These are phyloP conservation scores for Tubosaeta brunneosetosa DNA, from an alignment of 768 basidiomycete species.

Conservation along the genomic window DNA sequence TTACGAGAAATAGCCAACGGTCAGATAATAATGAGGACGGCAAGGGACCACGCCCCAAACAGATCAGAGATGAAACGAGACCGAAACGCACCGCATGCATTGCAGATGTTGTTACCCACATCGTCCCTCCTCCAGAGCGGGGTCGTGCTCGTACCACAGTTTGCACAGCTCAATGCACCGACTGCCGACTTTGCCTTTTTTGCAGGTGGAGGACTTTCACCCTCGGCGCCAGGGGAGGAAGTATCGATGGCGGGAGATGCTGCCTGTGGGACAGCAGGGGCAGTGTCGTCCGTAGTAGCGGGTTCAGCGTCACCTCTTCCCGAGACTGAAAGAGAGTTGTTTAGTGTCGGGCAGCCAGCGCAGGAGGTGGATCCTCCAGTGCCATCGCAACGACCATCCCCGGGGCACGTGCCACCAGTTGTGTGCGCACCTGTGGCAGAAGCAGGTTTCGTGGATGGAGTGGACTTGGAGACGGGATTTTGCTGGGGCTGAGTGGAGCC, in stretches of 20 bases:
- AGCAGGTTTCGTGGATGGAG: slow-evolving; percentile 26
- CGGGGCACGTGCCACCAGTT: slow-evolving; percentile 81
- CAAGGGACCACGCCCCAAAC: slow-evolving; percentile 19
- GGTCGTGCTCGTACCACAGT: slow-evolving; percentile 86
- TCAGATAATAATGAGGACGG: slow-evolving; percentile 10
- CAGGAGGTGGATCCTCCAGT: slow-evolving; percentile 92
- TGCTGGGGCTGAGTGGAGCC: slow-evolving; percentile 21
- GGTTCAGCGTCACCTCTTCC: slow-evolving; percentile 40
- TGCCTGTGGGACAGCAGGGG: slow-evolving; percentile 11
- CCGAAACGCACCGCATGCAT: slow-evolving; percentile 78
- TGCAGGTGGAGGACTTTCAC: slow-evolving; percentile 26
- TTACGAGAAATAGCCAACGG: slow-evolving; percentile 18
- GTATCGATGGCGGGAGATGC: slow-evolving; percentile 31
- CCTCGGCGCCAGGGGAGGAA: slow-evolving; percentile 32
- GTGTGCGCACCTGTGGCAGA: slow-evolving; percentile 30
- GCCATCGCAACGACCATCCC: slow-evolving; percentile 96
- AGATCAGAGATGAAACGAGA: slow-evolving; percentile 25
- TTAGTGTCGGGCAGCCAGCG: slow-evolving; percentile 94
- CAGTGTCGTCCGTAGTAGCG: slow-evolving; percentile 18
- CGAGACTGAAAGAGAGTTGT: slow-evolving; percentile 64
- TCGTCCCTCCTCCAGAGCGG: slow-evolving; percentile 89
- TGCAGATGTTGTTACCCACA: slow-evolving; percentile 90
- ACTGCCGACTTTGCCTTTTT: slow-evolving; percentile 42
- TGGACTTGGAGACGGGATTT: slow-evolving; percentile 23
- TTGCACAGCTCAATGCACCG: slow-evolving; percentile 79